Conservation (phyloP, 192 early-diverging fungal species). For the Umbelopsis ramanniana region DNA sequence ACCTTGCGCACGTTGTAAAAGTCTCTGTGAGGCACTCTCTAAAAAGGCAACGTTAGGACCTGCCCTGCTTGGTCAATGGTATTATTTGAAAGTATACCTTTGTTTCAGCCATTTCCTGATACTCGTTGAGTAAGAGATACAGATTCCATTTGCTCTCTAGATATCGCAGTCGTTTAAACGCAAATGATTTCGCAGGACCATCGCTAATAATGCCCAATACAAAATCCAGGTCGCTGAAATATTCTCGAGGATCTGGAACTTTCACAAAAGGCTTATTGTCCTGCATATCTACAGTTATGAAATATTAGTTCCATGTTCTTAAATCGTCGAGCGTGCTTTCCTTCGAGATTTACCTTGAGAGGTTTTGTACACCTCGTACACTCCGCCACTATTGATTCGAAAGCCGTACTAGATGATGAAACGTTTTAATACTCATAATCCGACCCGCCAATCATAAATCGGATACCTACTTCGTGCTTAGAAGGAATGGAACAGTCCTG, state of each 20-base stretch:
- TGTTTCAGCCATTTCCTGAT: slow-evolving; percentile 86
- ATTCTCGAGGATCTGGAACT: slow-evolving; percentile 70
- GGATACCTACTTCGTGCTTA: slow-evolving; percentile 26
- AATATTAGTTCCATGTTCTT: not conserved
- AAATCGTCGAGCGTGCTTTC: not conserved
- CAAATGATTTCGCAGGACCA: slow-evolving; percentile 88
- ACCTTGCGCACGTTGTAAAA: slow-evolving; percentile 96
- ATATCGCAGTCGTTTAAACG: slow-evolving; percentile 82
- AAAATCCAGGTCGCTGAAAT: slow-evolving; percentile 80
- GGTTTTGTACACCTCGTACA: slow-evolving; percentile 62
- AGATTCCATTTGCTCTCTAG: slow-evolving; percentile 90
- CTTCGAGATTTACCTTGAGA: not conserved
- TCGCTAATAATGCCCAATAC: slow-evolving; percentile 76
- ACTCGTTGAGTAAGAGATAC: slow-evolving; percentile 87
- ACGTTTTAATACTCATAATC: not conserved
- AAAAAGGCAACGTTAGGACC: not conserved
- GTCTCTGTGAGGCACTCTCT: slow-evolving; percentile 87
- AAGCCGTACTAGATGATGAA: slow-evolving; percentile 30
- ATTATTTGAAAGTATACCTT: slow-evolving; percentile 51
- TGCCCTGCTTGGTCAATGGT: not conserved
- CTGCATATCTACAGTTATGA: slow-evolving; percentile 26
- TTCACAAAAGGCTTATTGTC: slow-evolving; percentile 41
- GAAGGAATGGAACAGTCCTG: slow-evolving; percentile 41
- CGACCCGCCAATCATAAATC: not conserved
- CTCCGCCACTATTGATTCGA: slow-evolving; percentile 61